Evolutionary conservation across 352 stramenopile species (phyloP), one percentile per base, ranked within the genome.

Genomic region (Phytophthora fragariae): DNA sequence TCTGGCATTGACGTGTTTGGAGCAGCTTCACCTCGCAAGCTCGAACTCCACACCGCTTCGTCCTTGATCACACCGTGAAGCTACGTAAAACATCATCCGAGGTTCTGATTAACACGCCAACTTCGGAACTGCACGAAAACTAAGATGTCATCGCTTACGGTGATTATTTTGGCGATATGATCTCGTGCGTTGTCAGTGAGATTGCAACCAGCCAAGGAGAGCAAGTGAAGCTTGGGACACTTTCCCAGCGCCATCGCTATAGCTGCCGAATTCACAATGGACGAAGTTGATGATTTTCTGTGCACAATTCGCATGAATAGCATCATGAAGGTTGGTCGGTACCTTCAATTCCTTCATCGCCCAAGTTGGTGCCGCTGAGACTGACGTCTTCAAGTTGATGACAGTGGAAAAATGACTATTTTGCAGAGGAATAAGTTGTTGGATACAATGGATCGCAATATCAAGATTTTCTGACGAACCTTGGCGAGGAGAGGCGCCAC

Each of bases 101-200:
- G 29, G 7, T 6, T 39, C 14, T 15, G 35, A 14, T 14, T 12
- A 41, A 41, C 14, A 41, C 35, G 11, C 10, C 35, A 15, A 41
- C 24, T 27, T 27, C 24, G 35, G 35, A 41, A 14, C 35, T 41
- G 6, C 35, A 14, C 35, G 35, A 41, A 14, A 41, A 27, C 35
- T 41, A 41, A 11, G 8, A 41, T 14, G 9, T 0, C 0, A 14
- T 41, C 35, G 8, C 68, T 44, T 70, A 89, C 83, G 0, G 81
- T 73, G n/a, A 90, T 83, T 56, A 92, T 86, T 72, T 92, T 92
- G 7, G 77, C 57, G n/a, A 90, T 66, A 57, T 86, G 77, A 11
- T 80, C 68, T 58, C 71, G 84, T n/a, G 81, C 68, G 11, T 86
- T 83, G 24, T 88, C 62, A 1, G 84, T 90, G n/a, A 92, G 65